These are phyloP conservation scores for Hippophae gyantsensis DNA, from an alignment of 306 rosid species.

Conservation along the genomic window DNA sequence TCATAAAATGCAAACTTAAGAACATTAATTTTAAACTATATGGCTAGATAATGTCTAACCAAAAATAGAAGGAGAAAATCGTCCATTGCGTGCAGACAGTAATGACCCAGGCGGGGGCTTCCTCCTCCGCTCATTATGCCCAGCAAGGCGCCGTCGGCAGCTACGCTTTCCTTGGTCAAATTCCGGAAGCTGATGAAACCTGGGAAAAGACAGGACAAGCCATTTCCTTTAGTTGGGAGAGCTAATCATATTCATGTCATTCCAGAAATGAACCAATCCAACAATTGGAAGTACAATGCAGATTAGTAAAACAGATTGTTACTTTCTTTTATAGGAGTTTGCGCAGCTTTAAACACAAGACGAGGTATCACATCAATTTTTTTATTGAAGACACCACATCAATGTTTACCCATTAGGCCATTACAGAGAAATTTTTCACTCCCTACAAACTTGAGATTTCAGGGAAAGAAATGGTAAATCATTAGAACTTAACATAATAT, in stretches of 20 bases:
- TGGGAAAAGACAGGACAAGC: constrained; percentile 29
- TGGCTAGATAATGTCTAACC: constrained; percentile 35
- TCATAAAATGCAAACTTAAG: no score
- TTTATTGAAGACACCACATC: no score
- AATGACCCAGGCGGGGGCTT: constrained; percentile 76
- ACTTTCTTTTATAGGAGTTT: no score
- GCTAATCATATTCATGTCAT: neutral
- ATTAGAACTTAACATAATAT: no score
- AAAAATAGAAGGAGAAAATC: constrained; percentile 40
- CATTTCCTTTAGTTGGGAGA: constrained; percentile 14
- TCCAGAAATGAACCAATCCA: neutral
- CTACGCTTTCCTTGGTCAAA: constrained; percentile 95
- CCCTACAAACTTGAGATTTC: no score
- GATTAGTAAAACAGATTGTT: no score
- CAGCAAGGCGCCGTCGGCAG: constrained; percentile 89
- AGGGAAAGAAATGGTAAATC: no score
- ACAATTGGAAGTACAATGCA: neutral
- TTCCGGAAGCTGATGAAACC: constrained; percentile 87
- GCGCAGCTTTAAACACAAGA: no score
- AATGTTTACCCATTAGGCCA: no score
- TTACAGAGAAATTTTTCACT: no score
- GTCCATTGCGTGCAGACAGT: constrained; percentile 48
- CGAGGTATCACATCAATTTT: no score
- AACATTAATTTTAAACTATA: constrained; percentile 3
- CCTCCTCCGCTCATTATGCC: constrained; percentile 91